A percentile compares a stretch with the other conserved stretches of the same genome.
phyloP scores from a whole-genome alignment of 2,329 filamentous ascomycete species.

The Ophiostoma angusticollis region DNA sequence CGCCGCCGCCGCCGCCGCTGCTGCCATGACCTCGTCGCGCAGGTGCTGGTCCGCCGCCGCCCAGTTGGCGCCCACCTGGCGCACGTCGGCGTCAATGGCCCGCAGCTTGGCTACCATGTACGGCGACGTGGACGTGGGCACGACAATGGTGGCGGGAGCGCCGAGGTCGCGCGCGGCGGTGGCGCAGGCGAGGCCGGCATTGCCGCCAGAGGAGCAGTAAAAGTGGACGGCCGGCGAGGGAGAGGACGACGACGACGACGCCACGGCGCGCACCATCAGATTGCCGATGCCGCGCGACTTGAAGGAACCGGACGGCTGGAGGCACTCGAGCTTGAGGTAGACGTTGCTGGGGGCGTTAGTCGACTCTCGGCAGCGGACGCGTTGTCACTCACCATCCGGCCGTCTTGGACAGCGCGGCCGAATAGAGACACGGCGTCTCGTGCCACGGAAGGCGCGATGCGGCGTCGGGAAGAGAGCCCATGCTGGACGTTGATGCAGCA shows the following conservation, averaged over 20 bases:
- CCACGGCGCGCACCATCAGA: constrained; percentile 45
- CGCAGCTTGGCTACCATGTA: constrained; percentile 57
- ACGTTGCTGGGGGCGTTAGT: constrained; percentile 41
- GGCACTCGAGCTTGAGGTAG: constrained; percentile 70
- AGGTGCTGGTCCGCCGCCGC: constrained; percentile 56
- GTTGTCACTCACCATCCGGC: constrained; percentile 47
- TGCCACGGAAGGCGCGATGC: constrained; percentile 41
- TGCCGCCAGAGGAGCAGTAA: constrained; percentile 63
- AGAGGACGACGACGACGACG: too few species aligned
- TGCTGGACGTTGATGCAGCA: background rate
- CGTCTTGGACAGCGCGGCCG: constrained; percentile 47
- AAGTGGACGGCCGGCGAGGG: constrained; percentile 40
- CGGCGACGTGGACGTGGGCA: constrained; percentile 50
- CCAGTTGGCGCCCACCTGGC: constrained; percentile 54
- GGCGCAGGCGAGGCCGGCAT: constrained; percentile 70
- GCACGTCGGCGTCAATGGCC: constrained; percentile 51
- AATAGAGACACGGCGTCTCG: constrained; percentile 55
- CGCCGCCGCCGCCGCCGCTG: constrained; percentile 15
- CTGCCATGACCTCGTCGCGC: constrained; percentile 36
- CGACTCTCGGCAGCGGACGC: background rate
- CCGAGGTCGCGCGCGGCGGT: constrained; percentile 51
- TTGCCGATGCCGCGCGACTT: constrained; percentile 68
- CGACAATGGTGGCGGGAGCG: constrained; percentile 56
- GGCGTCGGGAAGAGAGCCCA: constrained; percentile 6
- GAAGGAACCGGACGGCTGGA: constrained; percentile 74